Conservation (phyloP, 228 moss, liverwort and hornwort genomes). For the Sphagnum magellanicum region DNA sequence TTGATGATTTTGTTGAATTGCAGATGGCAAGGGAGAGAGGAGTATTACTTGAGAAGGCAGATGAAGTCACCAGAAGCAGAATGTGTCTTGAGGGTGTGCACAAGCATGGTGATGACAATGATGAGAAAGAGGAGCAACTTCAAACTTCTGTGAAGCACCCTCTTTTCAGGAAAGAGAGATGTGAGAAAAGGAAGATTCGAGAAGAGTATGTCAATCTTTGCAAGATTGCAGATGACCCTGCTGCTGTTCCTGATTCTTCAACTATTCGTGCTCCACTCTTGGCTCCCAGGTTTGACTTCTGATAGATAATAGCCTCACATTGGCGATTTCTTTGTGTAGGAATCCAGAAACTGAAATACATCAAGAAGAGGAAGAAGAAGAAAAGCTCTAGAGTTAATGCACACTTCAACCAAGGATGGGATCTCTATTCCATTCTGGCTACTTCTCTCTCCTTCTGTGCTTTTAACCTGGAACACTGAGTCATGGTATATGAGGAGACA, state of each 20-base stretch:
- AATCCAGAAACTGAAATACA: no score
- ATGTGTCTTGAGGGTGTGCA: conserved; percentile 11
- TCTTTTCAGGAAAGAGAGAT: neutral
- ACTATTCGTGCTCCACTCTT: neutral
- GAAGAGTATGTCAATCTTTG: conserved; percentile 24
- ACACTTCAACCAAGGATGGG: no score
- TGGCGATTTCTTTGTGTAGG: no score
- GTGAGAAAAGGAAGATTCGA: conserved; percentile 1
- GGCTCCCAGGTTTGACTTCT: conserved; percentile 2
- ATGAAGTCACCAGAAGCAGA: conserved; percentile 8
- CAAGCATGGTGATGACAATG: neutral
- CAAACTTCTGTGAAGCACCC: neutral
- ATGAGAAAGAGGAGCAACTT: neutral
- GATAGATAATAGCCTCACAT: no score
- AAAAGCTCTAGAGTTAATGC: no score
- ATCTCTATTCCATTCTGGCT: no score
- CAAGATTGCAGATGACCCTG: conserved; percentile 1
- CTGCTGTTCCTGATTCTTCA: neutral
- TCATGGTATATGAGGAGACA: neutral
- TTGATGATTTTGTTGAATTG: neutral
- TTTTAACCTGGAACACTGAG: no score
- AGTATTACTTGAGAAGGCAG: conserved; percentile 21
- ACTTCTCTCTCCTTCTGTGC: no score
- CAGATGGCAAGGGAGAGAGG: conserved; percentile 32
- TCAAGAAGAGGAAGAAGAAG: no score